A percentile compares a stretch with the other conserved stretches of the same genome.
Conservation (phyloP, 305 asterid genomes). For the Stenogyne calaminthoides region DNA sequence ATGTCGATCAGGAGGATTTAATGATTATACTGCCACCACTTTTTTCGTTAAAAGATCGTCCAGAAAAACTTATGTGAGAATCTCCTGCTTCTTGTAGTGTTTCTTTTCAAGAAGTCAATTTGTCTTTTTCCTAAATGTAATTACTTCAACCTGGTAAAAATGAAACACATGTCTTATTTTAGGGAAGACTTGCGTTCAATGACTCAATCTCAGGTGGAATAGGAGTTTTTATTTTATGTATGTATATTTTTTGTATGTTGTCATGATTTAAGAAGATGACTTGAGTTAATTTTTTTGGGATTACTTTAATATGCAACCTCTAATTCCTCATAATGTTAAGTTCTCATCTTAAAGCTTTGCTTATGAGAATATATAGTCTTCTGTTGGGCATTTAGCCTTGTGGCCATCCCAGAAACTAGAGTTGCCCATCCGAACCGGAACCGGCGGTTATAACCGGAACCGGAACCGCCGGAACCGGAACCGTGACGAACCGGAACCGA, state of each 20-base stretch:
- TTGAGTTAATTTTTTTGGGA: background rate
- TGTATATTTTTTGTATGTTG: background rate
- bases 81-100: slow-evolving; percentile 20
- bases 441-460: too few species aligned
- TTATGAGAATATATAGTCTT: background rate
- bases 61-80: slow-evolving; percentile 73
- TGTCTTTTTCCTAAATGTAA: slow-evolving; percentile 2
- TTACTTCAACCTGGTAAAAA: background rate
- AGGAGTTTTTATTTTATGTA: background rate
- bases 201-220: background rate
- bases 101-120: slow-evolving; percentile 9
- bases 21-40: slow-evolving; percentile 85
- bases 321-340: background rate
- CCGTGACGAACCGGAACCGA: too few species aligned
- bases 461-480: too few species aligned
- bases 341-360: background rate
- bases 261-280: background rate
- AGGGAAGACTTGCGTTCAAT: background rate
- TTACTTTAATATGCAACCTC: background rate
- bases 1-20: slow-evolving; percentile 76
- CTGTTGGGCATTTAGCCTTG: background rate
- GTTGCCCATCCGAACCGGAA: too few species aligned
- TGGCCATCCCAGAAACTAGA: background rate
- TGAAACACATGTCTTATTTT: background rate
- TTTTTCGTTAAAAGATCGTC: slow-evolving; percentile 74